A percentile compares a stretch with the other conserved stretches of the same genome.
phyloP scores from a whole-genome alignment of 2,329 filamentous ascomycete species.

The Colletotrichum sp. region DNA sequence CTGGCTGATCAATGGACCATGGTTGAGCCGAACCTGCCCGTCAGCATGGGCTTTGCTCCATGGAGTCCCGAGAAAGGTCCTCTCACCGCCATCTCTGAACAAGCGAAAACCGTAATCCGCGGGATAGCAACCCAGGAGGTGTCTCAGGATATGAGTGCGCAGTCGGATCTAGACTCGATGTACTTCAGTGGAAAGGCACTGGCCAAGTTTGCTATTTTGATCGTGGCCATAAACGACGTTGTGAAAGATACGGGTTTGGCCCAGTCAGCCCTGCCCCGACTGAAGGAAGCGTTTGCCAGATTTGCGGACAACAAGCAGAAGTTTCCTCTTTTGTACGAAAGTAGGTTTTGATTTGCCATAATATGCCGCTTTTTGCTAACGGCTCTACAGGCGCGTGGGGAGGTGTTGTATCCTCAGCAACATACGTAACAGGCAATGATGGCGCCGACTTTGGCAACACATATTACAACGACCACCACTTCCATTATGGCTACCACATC shows the following conservation, averaged over 20 bases:
- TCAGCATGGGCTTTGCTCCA: constrained; percentile 77
- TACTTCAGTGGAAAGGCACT: constrained; percentile 90
- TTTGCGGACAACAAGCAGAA: constrained; percentile 73
- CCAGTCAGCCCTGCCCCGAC: constrained; percentile 59
- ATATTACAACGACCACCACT: constrained; percentile 79
- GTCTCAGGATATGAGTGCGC: constrained; percentile 73
- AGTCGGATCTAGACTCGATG: constrained; percentile 83
- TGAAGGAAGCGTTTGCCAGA: constrained; percentile 70
- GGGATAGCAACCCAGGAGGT: constrained; percentile 74
- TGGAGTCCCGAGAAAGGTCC: constrained; percentile 66
- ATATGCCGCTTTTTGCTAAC: background rate
- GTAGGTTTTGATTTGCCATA: constrained; percentile 38
- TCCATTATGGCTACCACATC: constrained; percentile 88
- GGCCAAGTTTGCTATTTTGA: constrained; percentile 75
- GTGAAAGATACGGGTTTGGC: constrained; percentile 62
- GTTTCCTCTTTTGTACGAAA: constrained; percentile 69
- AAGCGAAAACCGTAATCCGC: constrained; percentile 64
- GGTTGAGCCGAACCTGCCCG: constrained; percentile 74
- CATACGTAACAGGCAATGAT: constrained; percentile 71
- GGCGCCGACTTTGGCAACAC: constrained; percentile 89
- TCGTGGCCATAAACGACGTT: constrained; percentile 70
- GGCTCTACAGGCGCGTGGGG: constrained; percentile 68
- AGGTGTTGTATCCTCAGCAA: constrained; percentile 78
- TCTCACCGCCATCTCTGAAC: constrained; percentile 50
- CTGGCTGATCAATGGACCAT: constrained; percentile 78